Conservation (phyloP, 768 basidiomycete species). For the Vararia minispora region DNA sequence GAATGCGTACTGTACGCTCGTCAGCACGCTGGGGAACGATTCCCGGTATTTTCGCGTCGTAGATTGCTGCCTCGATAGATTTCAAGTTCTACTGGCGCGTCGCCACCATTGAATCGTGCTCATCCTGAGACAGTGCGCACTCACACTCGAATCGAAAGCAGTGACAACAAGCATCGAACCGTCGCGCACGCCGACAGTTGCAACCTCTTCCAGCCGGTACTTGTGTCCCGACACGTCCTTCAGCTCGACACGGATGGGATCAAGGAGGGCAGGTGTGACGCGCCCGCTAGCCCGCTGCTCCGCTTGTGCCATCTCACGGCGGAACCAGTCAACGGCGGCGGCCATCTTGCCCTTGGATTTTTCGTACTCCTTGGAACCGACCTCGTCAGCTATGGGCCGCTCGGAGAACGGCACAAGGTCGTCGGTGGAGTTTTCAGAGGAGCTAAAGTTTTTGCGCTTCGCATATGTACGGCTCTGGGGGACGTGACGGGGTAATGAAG, state of each 20-base stretch:
- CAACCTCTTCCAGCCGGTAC: constrained; percentile 48
- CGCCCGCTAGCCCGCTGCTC: constrained; percentile 69
- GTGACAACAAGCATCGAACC: constrained; percentile 65
- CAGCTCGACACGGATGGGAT: constrained; percentile 51
- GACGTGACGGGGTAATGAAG: no score
- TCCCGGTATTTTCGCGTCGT: constrained; percentile 63
- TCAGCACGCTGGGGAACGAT: constrained; percentile 66
- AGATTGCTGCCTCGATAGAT: constrained; percentile 62
- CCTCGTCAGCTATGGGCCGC: no score
- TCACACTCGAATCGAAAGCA: constrained; percentile 69
- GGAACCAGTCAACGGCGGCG: constrained; percentile 57
- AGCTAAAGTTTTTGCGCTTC: no score
- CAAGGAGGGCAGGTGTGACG: constrained; percentile 60
- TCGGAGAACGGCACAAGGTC: no score
- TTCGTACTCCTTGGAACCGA: no score
- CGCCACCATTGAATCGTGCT: neutral
- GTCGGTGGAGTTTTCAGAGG: no score
- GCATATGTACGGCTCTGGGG: no score
- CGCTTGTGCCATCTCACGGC: constrained; percentile 61
- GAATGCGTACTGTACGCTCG: constrained; percentile 61
- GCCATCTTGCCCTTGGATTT: no score
- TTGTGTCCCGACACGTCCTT: constrained; percentile 25
- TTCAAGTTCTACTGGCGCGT: constrained; percentile 54
- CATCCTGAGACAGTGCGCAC: constrained; percentile 15
- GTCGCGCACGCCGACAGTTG: constrained; percentile 73